Base-by-base conservation (phyloP, 805 yeast species). In the Sugiyamaella smithiae region DNA sequence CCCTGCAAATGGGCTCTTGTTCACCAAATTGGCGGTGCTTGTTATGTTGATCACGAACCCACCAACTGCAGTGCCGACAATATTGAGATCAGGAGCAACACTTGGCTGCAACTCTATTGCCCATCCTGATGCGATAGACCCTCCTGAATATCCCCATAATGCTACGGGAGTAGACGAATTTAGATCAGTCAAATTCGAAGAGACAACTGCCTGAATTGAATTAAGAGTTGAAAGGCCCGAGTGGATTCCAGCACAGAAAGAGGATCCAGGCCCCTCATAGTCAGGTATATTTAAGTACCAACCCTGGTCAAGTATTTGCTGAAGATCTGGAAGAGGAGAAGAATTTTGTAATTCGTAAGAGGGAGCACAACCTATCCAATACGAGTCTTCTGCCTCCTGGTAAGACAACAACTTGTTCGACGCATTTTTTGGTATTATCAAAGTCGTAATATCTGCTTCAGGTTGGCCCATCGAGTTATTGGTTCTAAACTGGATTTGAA, bases 141-240 rank as follows among this genome's bases (percentile, higher is more conserved):
- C 74, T 54, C 84, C 88, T 50, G 79, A 79, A 60, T 82, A 82
- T 7, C 95, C 75, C 93, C 95, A 93, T 32, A 88, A 87, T 11
- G 95, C 96, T 58, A 85, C 87, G 35, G 35, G 24, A 14, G 51
- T 48, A 28, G 49, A 46, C 11, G n/a, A 11, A 14, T 43, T 25
- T n/a, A 72, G 74, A 56, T 78, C 80, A 11, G 54, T 48, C 33
- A 45, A 19, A 29, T 43, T 25, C n/a, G 36, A 38, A 20, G 55
- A 46, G n/a, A 33, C 24, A 29, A 40, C 55, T 1, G 63, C 65
- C 12, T 57, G 47, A 20, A 61, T 41, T 1, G 62, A 59, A 45
- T 61, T 62, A 14, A 61, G 48, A 22, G 54, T 53, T 8, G 57
- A 54, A 4, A 53, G 49, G 22, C 66, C 66, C 40, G 56, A 52